Evolutionary conservation across 2,329 filamentous ascomycete genomes (phyloP).

Genomic region (Tricladium varicosporioides): DNA sequence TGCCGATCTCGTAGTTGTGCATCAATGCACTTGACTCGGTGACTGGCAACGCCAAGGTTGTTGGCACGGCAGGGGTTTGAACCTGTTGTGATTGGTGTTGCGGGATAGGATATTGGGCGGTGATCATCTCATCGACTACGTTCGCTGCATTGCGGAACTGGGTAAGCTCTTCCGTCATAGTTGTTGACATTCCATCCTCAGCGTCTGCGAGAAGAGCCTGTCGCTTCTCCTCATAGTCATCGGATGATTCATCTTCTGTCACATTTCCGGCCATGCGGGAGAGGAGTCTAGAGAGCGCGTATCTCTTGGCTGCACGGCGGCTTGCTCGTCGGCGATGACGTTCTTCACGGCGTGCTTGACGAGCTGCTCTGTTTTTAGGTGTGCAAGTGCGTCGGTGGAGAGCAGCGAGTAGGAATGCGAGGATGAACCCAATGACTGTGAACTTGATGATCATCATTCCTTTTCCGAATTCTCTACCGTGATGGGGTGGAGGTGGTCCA

Average conservation of each 20-base stretch:
- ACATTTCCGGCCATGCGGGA: slow-evolving; percentile 12
- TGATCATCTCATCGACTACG: slow-evolving; percentile 26
- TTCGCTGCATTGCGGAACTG: slow-evolving; percentile 24
- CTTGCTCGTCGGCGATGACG: slow-evolving; percentile 19
- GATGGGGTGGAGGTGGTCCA: slow-evolving; percentile 6
- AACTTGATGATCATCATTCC: slow-evolving; percentile 23
- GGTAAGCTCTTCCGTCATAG: slow-evolving; percentile 24
- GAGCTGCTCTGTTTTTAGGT: slow-evolving; percentile 11
- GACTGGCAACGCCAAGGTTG: not conserved
- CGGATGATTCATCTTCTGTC: slow-evolving; percentile 5
- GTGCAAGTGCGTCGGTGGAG: slow-evolving; percentile 23
- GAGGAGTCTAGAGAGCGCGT: slow-evolving; percentile 17
- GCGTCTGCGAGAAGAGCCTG: slow-evolving; percentile 16
- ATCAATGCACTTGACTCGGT: slow-evolving; percentile 1
- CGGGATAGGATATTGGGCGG: slow-evolving; percentile 12
- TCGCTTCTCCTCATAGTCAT: slow-evolving; percentile 27
- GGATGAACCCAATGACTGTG: slow-evolving; percentile 24
- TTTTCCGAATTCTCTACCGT: slow-evolving; percentile 2
- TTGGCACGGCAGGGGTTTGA: not conserved
- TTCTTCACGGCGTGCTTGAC: slow-evolving; percentile 19
- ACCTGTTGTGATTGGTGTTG: not conserved
- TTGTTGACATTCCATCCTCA: slow-evolving; percentile 24
- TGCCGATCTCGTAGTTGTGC: slow-evolving; percentile 12
- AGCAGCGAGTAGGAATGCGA: slow-evolving; percentile 22
- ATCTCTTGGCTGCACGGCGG: slow-evolving; percentile 21